A percentile compares a stretch with the other conserved stretches of the same genome.
These are phyloP conservation scores for Mrakia blollopis DNA, from an alignment of 768 basidiomycete genomes.

Conservation along the genomic window DNA sequence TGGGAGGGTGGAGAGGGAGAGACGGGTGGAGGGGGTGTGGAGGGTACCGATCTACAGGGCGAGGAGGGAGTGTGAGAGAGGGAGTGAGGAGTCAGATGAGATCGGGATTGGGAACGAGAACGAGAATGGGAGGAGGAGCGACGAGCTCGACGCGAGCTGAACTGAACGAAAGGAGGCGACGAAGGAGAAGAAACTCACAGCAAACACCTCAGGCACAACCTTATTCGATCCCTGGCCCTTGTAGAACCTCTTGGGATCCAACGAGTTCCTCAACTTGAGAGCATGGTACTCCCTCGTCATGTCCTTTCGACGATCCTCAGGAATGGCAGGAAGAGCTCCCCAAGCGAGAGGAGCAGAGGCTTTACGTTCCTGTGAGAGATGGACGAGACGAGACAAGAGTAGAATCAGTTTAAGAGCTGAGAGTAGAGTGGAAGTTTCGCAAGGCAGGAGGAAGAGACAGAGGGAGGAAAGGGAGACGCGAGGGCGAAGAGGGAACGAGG, in stretches of 20 bases:
- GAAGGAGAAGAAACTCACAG: constrained; percentile 51
- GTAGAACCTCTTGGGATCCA: constrained; percentile 90
- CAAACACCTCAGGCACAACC: constrained; percentile 80
- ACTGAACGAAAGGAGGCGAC: no score
- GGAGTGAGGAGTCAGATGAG: background rate
- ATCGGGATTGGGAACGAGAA: background rate
- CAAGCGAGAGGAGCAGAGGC: constrained; percentile 24
- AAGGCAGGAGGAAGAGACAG: background rate
- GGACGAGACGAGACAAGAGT: background rate
- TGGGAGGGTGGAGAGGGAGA: constrained; percentile 23
- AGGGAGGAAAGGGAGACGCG: background rate
- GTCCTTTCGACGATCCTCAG: constrained; percentile 41
- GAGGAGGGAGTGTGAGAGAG: background rate
- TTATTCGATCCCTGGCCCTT: constrained; percentile 54
- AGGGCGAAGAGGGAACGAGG: background rate
- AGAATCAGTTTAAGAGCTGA: background rate
- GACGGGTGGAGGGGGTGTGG: constrained; percentile 11
- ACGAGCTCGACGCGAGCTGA: constrained; percentile 12
- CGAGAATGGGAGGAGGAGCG: constrained; percentile 14
- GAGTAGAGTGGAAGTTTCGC: background rate
- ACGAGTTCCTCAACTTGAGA: constrained; percentile 73
- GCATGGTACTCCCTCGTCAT: constrained; percentile 82
- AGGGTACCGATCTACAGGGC: constrained; percentile 68
- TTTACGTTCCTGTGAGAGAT: constrained; percentile 13
- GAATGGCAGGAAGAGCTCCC: constrained; percentile 29